Percentiles rank a stretch among this genome's conserved stretches.
phyloP scores from a whole-genome alignment of 257 asterid genomes.

The Ballota nigra region DNA sequence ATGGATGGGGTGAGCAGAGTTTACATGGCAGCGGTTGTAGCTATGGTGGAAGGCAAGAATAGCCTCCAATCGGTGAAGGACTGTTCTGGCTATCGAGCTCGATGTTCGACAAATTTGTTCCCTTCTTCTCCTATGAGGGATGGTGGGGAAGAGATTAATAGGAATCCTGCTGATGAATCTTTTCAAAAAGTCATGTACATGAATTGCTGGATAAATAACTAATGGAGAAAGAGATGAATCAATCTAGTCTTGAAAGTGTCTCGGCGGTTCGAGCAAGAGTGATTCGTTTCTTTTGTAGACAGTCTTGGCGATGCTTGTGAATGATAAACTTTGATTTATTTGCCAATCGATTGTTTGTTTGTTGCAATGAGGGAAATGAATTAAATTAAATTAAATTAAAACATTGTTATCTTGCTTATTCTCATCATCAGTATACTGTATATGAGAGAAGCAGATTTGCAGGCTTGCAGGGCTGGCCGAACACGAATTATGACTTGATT shows the following conservation, averaged over 20 bases:
- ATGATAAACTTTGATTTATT: constrained; percentile 16
- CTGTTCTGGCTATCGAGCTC: not conserved
- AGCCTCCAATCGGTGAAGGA: constrained; percentile 1
- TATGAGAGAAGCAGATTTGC: no score
- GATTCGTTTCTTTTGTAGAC: not conserved
- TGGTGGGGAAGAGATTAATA: constrained; percentile 9
- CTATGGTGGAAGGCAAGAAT: constrained; percentile 15
- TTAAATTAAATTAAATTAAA: no score
- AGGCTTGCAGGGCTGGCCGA: no score
- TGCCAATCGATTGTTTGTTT: constrained; percentile 3
- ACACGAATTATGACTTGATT: no score
- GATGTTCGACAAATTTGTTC: not conserved
- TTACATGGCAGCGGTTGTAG: constrained; percentile 23
- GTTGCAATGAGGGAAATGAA: no score
- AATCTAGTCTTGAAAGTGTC: not conserved
- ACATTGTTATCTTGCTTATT: no score
- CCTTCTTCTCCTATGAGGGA: not conserved
- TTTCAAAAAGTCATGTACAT: constrained; percentile 31
- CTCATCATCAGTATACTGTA: no score
- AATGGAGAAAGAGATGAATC: not conserved
- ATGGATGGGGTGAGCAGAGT: constrained; percentile 33
- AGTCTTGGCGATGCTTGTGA: not conserved
- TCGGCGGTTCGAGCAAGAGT: not conserved
- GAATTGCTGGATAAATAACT: constrained; percentile 31
- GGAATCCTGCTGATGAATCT: constrained; percentile 27